Base-by-base conservation (phyloP, 768 basidiomycete species). In the Boletus rex-veris region DNA sequence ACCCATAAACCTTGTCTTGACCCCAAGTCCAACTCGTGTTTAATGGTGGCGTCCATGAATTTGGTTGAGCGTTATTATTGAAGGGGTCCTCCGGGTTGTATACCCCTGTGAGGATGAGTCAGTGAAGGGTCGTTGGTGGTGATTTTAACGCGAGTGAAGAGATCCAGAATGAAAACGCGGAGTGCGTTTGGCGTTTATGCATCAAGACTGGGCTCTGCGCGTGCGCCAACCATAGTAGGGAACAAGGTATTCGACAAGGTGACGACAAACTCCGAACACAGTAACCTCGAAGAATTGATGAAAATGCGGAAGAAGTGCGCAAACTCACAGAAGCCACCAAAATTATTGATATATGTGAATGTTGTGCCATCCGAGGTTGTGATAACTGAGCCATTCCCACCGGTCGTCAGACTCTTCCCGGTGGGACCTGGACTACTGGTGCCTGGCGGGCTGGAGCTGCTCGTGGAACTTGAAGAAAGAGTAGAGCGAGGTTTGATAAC, bases 1-100 rank as follows among this genome's bases (percentile, higher is more conserved):
- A 83, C 85, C 86, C 87, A 58, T 74, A 74, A 31, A 88, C 70
- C 40, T 74, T 80, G 73, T 90, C 79, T 47, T 73, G 72, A 14
- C 80, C 82, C 75, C 76, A 93, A 21, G 72, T 77, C 89, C 91
- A 96, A 26, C 74, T 80, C 62, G 84, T 76, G 72, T 87, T 88
- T 45, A 96, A 74, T 7, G 87, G 79, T 2, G 90, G 90, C 7
- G 88, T 86, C 85, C 88, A 94, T 3, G 80, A 82, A 62, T 93
- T 90, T 9, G 86, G 78, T 54, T 75, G 79, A 7, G 92, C 91
- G 40, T 79, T 75, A 66, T 87, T 83, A 71, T 84, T 85, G 75
- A 84, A 90, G 7, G 91, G 88, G 65, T 88, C 75, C 42, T 83
- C 76, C 14, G 85, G 83, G 69, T 90, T 82, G 71, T 68, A 73